phyloP scores from a whole-genome alignment of 2,329 filamentous ascomycete genomes.

The Chaetomium globosum region DNA sequence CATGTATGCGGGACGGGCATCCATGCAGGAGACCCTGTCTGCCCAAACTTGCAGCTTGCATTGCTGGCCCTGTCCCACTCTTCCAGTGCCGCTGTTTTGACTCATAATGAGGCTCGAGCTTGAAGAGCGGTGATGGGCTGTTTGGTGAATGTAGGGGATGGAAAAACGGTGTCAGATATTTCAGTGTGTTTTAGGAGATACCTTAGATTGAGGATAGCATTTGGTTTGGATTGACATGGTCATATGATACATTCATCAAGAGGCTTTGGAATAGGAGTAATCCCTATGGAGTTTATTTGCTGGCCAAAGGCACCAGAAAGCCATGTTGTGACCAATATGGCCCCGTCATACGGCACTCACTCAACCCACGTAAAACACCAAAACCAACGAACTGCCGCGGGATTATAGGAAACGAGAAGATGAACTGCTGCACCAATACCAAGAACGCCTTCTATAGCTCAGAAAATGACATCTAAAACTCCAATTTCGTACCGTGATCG shows the following conservation, averaged over 20 bases:
- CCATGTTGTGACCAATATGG: not conserved
- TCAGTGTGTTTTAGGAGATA: not conserved
- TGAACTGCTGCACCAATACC: too few species aligned
- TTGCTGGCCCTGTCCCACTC: not conserved
- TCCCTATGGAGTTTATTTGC: not conserved
- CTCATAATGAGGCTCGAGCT: not conserved
- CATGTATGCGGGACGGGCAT: constrained; percentile 20
- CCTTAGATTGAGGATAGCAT: too few species aligned
- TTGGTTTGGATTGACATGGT: too few species aligned
- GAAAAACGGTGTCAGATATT: not conserved
- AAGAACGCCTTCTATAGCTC: not conserved
- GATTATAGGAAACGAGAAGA: not conserved
- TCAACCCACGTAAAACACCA: not conserved
- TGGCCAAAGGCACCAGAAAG: not conserved
- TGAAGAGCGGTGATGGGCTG: not conserved
- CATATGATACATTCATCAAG: too few species aligned
- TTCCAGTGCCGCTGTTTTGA: not conserved
- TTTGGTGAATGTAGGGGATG: not conserved
- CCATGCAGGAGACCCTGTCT: constrained; percentile 12
- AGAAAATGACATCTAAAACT: too few species aligned
- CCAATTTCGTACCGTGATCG: too few species aligned
- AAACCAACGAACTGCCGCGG: not conserved
- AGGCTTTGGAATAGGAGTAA: too few species aligned
- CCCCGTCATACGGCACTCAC: too few species aligned
- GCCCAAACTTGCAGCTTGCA: not conserved